Conservation (phyloP, 805 yeast species). For the Candida hispaniensis region DNA sequence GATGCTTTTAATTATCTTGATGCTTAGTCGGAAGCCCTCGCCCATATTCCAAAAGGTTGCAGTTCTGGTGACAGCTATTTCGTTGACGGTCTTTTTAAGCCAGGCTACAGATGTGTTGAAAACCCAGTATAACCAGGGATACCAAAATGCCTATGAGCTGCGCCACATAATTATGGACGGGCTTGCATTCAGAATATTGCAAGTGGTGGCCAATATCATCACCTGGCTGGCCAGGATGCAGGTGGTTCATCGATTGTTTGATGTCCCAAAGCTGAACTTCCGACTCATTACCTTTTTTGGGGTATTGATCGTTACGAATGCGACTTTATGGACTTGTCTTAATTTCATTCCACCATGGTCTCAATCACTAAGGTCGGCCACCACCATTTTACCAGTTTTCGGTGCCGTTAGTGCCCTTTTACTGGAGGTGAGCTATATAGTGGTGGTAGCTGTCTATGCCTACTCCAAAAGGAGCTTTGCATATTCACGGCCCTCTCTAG, state of each 20-base stretch:
- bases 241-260: constrained; percentile 34
- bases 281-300: constrained; percentile 29
- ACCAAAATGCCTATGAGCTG: constrained; percentile 41
- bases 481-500: constrained; percentile 37
- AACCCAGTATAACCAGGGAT: constrained; percentile 41
- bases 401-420: constrained; percentile 21
- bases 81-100: constrained; percentile 42
- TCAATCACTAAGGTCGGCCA: constrained; percentile 17
- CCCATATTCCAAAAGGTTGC: constrained; percentile 49
- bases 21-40: constrained; percentile 45
- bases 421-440: constrained; percentile 28
- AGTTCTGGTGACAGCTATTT: constrained; percentile 45
- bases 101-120: constrained; percentile 38
- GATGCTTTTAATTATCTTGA: constrained; percentile 53
- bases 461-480: constrained; percentile 35
- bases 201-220: constrained; percentile 35
- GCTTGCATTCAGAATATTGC: constrained; percentile 32
- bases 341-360: constrained; percentile 19
- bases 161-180: constrained; percentile 32
- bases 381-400: constrained; percentile 27
- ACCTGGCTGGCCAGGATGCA: constrained; percentile 48
- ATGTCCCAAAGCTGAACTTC: constrained; percentile 28
- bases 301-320: constrained; percentile 26
- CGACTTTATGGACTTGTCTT: constrained; percentile 23
- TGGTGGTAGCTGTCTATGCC: constrained; percentile 32